Percentiles rank a stretch among this genome's conserved stretches.
phyloP scores from a whole-genome alignment of 2,329 filamentous ascomycete genomes.

The Fusarium gaditjirri region DNA sequence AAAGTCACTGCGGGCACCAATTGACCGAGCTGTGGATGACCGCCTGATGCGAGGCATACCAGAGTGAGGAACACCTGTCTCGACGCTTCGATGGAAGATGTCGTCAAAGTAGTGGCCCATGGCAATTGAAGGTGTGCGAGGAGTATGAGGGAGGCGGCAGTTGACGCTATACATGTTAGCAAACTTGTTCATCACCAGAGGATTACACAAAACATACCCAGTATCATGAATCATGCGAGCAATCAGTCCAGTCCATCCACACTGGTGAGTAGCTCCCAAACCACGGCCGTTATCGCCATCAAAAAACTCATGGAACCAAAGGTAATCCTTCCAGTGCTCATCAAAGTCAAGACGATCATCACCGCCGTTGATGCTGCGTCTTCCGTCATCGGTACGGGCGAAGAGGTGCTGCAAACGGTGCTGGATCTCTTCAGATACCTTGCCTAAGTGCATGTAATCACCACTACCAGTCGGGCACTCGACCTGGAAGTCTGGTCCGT shows the following conservation, averaged over 20 bases:
- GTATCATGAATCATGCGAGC: slow-evolving; percentile 98
- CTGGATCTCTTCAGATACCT: slow-evolving; percentile 94
- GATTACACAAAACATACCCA: slow-evolving; percentile 69
- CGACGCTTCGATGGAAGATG: slow-evolving; percentile 67
- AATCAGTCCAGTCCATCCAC: slow-evolving; percentile 94
- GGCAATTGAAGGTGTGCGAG: slow-evolving; percentile 83
- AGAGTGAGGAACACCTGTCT: slow-evolving; percentile 51
- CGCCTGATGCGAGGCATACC: slow-evolving; percentile 71
- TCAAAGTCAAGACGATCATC: slow-evolving; percentile 91
- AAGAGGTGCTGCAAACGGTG: slow-evolving; percentile 94
- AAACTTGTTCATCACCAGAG: neutral
- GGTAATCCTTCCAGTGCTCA: slow-evolving; percentile 82
- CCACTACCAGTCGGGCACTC: slow-evolving; percentile 95
- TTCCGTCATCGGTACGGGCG: slow-evolving; percentile 82
- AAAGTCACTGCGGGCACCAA: slow-evolving; percentile 86
- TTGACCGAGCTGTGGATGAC: slow-evolving; percentile 84
- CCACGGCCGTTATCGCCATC: slow-evolving; percentile 92
- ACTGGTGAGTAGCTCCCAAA: slow-evolving; percentile 92
- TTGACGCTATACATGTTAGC: slow-evolving; percentile 73
- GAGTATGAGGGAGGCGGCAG: slow-evolving; percentile 92
- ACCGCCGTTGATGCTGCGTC: slow-evolving; percentile 87
- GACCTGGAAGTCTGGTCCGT: slow-evolving; percentile 86
- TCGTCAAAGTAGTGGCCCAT: slow-evolving; percentile 98
- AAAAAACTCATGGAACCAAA: slow-evolving; percentile 99
- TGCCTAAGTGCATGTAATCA: slow-evolving; percentile 94